Evolutionary conservation across 176 grass and related monocot genomes (phyloP).

Genomic region (Thalia dealbata): DNA sequence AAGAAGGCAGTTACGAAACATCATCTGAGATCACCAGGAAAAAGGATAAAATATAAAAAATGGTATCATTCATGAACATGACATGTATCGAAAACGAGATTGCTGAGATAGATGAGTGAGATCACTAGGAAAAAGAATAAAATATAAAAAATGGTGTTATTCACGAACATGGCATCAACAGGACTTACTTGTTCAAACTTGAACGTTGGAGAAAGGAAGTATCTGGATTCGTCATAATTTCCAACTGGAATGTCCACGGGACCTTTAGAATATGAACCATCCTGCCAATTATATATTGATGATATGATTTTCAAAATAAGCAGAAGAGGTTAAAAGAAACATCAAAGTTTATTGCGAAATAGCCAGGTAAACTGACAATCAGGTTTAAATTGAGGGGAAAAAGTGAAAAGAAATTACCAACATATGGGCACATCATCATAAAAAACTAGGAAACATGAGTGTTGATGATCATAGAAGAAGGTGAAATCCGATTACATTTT

Average conservation of each 20-base stretch:
- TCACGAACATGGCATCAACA: neutral
- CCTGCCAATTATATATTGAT: slow-evolving; percentile 41
- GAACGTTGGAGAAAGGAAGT: slow-evolving; percentile 83
- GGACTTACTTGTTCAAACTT: slow-evolving; percentile 90
- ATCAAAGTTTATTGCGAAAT: neutral
- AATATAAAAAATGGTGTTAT: neutral
- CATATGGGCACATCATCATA: too few relatives aligned
- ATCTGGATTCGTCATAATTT: slow-evolving; percentile 72
- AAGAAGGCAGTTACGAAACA: neutral
- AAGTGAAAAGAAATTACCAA: too few relatives aligned
- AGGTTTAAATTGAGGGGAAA: too few relatives aligned
- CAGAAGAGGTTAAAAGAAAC: slow-evolving; percentile 8
- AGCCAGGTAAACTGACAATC: too few relatives aligned
- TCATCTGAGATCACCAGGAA: too few relatives aligned
- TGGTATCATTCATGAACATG: too few relatives aligned
- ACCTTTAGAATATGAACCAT: slow-evolving; percentile 96
- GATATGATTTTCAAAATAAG: slow-evolving; percentile 3
- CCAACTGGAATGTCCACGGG: slow-evolving; percentile 61
- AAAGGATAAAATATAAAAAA: neutral
- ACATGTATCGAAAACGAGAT: too few relatives aligned
- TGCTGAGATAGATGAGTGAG: too few relatives aligned
- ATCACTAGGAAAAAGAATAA: neutral
- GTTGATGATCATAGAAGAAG: too few relatives aligned
- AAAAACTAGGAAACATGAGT: too few relatives aligned
- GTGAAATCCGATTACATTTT: too few relatives aligned